Base-by-base conservation (phyloP, 352 stramenopile species). In the Phytophthora pluvialis region DNA sequence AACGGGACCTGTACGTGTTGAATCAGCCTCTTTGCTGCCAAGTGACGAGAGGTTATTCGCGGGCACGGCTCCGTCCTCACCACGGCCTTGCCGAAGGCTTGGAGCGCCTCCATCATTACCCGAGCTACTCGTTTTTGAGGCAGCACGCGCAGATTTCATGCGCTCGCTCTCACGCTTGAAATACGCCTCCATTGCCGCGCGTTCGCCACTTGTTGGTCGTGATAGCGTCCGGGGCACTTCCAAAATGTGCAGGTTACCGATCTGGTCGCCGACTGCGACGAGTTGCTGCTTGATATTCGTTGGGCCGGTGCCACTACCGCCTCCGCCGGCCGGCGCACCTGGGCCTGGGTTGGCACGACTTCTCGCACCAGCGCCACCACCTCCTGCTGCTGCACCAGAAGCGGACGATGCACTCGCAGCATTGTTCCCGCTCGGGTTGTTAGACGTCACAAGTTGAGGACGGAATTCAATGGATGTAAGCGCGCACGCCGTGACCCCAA, bases 191-290 rank as follows among this genome's bases (percentile, higher is more conserved):
- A 98, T 96, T 10, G 91, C 62, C 18, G 72, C 66, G 5, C 80
- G 75, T 77, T 98, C 94, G 18, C 89, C 91, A 44, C 76, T 76
- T 10, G 81, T 79, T n/a, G 84, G 81, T n/a, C 91, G 78, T 40
- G 89, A 92, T 11, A 98, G 61, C 25, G 86, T 94, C n/a, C 90
- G 78, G 21, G 91, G 94, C 48, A 98, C 85, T 57, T 98, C 88
- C 60, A 98, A 83, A 57, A 98, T 94, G 70, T 98, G 93, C 38
- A 98, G 72, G 67, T 97, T 98, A 1, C 94, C 94, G 28, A 88
- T 92, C 61, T 95, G 83, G 62, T 98, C 93, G 39, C 94, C 94
- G 46, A 98, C 83, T 15, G 90, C 91, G 16, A 98, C 78, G 47
- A 98, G 80, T 72, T 98, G 91, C 64, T 97, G 86, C 72, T 97